A percentile compares a stretch with the other conserved stretches of the same genome.
phyloP scores from a whole-genome alignment of 805 yeast species.

The Wickerhamiella shivajii region DNA sequence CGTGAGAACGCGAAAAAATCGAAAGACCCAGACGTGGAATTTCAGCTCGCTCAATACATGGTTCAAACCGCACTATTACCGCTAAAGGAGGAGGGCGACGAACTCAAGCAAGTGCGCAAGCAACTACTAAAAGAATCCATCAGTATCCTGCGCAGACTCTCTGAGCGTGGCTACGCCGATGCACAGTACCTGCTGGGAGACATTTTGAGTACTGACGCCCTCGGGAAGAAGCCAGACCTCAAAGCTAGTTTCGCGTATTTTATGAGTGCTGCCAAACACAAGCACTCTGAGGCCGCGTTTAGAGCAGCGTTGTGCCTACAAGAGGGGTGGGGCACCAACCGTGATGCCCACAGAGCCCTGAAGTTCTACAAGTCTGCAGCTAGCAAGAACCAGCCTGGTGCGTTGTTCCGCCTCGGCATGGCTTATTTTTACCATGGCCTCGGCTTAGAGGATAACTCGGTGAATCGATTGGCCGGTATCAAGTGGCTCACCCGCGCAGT shows the following conservation, averaged over 20 bases:
- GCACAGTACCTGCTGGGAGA: slow-evolving; percentile 92
- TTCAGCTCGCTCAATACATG: slow-evolving; percentile 84
- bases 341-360: slow-evolving; percentile 75
- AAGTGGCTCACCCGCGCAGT: slow-evolving; percentile 87
- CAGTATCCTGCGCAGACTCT: slow-evolving; percentile 48
- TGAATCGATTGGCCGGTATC: slow-evolving; percentile 70
- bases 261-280: slow-evolving; percentile 84
- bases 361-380: slow-evolving; percentile 81
- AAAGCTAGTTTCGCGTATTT: slow-evolving; percentile 64
- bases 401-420: slow-evolving; percentile 84
- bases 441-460: slow-evolving; percentile 56
- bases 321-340: slow-evolving; percentile 83
- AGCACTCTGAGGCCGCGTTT: slow-evolving; percentile 82
- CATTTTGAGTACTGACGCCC: slow-evolving; percentile 69
- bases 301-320: slow-evolving; percentile 84
- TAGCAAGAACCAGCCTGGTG: slow-evolving; percentile 85
- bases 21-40: slow-evolving; percentile 73
- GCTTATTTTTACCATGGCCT: slow-evolving; percentile 71
- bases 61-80: slow-evolving; percentile 57
- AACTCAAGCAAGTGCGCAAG: not conserved
- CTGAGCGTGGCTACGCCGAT: slow-evolving; percentile 71
- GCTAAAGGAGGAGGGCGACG: not conserved
- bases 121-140: slow-evolving; percentile 67
- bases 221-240: slow-evolving; percentile 58
- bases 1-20: slow-evolving; percentile 72